Conservation (phyloP, 1,284 basidiomycete species). For the Neonothopanus nambi region DNA sequence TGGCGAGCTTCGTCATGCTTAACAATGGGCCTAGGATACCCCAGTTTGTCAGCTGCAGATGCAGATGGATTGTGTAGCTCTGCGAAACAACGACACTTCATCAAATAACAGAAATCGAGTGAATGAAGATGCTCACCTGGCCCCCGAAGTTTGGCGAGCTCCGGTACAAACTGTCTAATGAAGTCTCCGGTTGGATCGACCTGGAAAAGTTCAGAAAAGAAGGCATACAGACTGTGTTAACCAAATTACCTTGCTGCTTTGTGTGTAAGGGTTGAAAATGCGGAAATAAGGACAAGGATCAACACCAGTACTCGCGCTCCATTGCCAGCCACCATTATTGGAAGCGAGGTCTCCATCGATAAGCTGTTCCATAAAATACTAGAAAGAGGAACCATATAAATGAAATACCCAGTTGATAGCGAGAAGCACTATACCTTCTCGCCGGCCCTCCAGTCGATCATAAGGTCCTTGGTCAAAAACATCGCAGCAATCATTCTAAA, state of each 20-base stretch:
- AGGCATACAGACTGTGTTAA: not conserved
- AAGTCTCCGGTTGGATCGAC: conserved; percentile 86
- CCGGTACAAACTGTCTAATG: conserved; percentile 86
- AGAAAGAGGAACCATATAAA: conserved; percentile 13
- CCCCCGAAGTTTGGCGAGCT: conserved; percentile 74
- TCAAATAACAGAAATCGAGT: not conserved
- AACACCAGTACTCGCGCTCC: conserved; percentile 78
- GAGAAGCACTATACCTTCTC: conserved; percentile 58
- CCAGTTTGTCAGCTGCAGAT: conserved; percentile 67
- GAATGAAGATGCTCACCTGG: conserved; percentile 49
- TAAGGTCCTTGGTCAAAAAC: conserved; percentile 84
- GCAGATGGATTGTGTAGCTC: conserved; percentile 65
- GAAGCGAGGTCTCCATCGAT: conserved; percentile 89
- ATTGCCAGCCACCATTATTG: conserved; percentile 89
- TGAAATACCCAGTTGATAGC: not conserved
- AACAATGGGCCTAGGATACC: conserved; percentile 82
- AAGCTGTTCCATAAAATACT: conserved; percentile 87
- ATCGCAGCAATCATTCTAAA: conserved; percentile 85
- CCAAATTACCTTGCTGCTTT: conserved; percentile 55
- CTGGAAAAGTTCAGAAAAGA: conserved; percentile 23
- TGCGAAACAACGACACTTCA: conserved; percentile 25
- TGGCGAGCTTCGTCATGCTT: conserved; percentile 77
- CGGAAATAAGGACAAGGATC: conserved; percentile 67
- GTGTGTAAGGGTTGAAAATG: conserved; percentile 35
- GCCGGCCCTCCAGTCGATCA: conserved; percentile 90